Conservation (phyloP, 2,329 filamentous ascomycete species). For the Diaporthe humulicola region DNA sequence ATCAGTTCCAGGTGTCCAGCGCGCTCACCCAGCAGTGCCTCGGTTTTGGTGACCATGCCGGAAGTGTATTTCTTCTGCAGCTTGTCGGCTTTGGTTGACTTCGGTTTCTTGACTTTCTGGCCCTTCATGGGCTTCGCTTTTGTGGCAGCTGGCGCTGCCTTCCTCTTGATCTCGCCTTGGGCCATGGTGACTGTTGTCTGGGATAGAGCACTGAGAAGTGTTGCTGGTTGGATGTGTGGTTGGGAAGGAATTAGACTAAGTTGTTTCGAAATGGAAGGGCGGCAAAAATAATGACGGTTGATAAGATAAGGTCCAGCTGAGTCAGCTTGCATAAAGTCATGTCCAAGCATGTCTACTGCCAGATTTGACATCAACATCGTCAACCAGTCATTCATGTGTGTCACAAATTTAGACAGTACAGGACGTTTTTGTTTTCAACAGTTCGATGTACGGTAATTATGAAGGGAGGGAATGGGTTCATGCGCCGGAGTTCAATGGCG, state of each 20-base stretch:
- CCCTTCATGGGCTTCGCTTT: slow-evolving; percentile 62
- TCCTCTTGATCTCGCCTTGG: slow-evolving; percentile 67
- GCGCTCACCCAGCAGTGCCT: slow-evolving; percentile 70
- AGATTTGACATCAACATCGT: background rate
- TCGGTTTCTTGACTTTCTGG: slow-evolving; percentile 54
- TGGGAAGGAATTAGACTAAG: background rate
- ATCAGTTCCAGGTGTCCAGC: slow-evolving; percentile 72
- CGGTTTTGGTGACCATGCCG: slow-evolving; percentile 67
- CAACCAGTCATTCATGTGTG: background rate
- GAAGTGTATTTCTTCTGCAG: slow-evolving; percentile 67
- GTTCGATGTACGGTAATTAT: no score
- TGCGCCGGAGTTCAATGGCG: background rate
- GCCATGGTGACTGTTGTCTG: slow-evolving; percentile 56
- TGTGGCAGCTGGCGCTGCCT: slow-evolving; percentile 55
- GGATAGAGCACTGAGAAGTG: background rate
- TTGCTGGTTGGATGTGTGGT: background rate
- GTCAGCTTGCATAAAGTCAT: background rate
- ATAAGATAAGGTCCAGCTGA: slow-evolving; percentile 25
- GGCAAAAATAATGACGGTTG: slow-evolving; percentile 3
- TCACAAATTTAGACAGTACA: no score
- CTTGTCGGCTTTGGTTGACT: slow-evolving; percentile 61
- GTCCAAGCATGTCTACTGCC: background rate
- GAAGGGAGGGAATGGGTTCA: background rate
- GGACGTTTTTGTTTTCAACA: background rate
- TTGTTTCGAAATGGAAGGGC: background rate